Conservation (phyloP, 495 filamentous ascomycete species). For the Saxispiralis lemnorum region DNA sequence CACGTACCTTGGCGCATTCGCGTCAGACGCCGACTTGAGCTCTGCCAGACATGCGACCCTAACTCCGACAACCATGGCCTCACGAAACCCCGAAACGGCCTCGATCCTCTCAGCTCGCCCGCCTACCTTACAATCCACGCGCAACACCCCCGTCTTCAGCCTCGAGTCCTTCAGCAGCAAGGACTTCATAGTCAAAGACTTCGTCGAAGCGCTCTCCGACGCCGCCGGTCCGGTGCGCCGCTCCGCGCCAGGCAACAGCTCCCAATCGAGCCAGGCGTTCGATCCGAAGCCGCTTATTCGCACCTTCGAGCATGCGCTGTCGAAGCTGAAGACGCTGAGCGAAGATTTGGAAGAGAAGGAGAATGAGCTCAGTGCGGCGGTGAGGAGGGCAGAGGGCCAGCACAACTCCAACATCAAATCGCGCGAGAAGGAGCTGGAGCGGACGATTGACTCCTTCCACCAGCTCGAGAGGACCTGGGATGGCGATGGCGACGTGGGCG, state of each 20-base stretch:
- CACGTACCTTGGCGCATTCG: too few relatives aligned
- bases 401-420: constrained; percentile 77
- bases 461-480: constrained; percentile 61
- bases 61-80: not conserved
- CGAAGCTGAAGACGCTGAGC: constrained; percentile 59
- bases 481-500: constrained; percentile 44
- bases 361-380: constrained; percentile 74
- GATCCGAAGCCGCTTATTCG: constrained; percentile 95
- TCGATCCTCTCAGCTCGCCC: constrained; percentile 11
- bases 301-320: constrained; percentile 77
- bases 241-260: constrained; percentile 31
- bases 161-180: constrained; percentile 76
- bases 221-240: constrained; percentile 62
- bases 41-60: not conserved
- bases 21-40: too few relatives aligned
- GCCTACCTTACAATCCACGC: not conserved
- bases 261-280: constrained; percentile 36
- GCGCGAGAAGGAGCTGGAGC: constrained; percentile 69
- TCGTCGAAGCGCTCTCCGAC: constrained; percentile 84
- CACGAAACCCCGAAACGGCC: constrained; percentile 8
- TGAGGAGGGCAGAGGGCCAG: constrained; percentile 78
- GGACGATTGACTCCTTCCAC: constrained; percentile 80
- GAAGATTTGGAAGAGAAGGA: constrained; percentile 73
- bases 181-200: constrained; percentile 96
- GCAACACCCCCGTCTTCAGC: constrained; percentile 35